Evolutionary conservation across 2,329 filamentous ascomycete genomes (phyloP).

Genomic region (Endoconidiophora laricicola): DNA sequence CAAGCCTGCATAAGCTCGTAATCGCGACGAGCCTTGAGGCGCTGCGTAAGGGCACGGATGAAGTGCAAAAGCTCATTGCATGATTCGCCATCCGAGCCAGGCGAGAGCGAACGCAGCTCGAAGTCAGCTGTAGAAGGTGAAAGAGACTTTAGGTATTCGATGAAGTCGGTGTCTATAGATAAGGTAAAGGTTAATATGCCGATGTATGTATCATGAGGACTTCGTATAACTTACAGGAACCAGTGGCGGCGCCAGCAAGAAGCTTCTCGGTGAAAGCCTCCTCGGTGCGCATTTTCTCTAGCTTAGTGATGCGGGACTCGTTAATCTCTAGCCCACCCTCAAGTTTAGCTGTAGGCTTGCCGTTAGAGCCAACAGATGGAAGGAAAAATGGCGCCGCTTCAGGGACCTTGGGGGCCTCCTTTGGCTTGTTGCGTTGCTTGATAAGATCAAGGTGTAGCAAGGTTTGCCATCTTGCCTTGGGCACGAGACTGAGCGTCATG

Average conservation of each 20-base stretch:
- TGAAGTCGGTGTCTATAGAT: conserved; percentile 41
- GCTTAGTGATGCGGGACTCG: conserved; percentile 51
- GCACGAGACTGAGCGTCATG: conserved; percentile 76
- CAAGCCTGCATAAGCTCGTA: conserved; percentile 92
- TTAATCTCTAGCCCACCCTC: conserved; percentile 23
- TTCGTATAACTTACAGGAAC: conserved; percentile 38
- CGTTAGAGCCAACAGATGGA: conserved; percentile 36
- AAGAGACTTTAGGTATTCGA: conserved; percentile 64
- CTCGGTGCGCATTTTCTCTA: conserved; percentile 41
- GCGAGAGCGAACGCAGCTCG: conserved; percentile 65
- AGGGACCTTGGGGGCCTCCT: conserved; percentile 75
- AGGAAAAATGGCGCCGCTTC: conserved; percentile 95
- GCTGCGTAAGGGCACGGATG: conserved; percentile 58
- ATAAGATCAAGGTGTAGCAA: conserved; percentile 84
- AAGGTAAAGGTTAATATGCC: conserved; percentile 15
- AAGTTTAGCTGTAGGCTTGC: conserved; percentile 19
- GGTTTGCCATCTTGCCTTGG: conserved; percentile 86
- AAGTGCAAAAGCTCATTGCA: conserved; percentile 64
- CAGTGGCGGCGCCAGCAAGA: conserved; percentile 32
- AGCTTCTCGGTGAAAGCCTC: conserved; percentile 43
- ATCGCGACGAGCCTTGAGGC: conserved; percentile 53
- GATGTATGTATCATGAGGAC: not conserved
- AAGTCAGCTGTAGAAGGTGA: conserved; percentile 76
- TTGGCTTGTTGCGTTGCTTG: conserved; percentile 85
- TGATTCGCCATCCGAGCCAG: conserved; percentile 25